Conservation (phyloP, 345 rosid species). For the Brassica incana region DNA sequence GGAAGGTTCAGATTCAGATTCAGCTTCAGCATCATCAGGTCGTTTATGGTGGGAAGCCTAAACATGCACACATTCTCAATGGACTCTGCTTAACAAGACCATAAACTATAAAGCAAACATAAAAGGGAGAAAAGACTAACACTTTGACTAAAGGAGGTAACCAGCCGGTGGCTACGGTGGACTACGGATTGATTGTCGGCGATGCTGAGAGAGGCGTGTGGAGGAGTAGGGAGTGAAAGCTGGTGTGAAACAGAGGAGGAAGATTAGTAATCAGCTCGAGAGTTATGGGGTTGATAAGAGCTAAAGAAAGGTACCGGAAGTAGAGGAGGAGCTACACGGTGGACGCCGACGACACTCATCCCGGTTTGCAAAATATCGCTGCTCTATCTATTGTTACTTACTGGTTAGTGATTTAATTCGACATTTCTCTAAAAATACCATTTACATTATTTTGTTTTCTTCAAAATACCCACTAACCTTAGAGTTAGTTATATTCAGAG, state of each 20-base stretch:
- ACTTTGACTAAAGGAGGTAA: conserved; percentile 11
- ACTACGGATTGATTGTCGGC: neutral
- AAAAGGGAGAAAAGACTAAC: neutral
- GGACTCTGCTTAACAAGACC: neutral
- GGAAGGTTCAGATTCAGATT: conserved; percentile 3
- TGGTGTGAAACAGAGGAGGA: neutral
- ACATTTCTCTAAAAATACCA: neutral
- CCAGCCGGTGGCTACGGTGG: neutral
- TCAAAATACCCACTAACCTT: too few relatives aligned
- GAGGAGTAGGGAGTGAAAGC: neutral
- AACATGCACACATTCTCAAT: conserved; percentile 8
- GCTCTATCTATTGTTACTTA: neutral
- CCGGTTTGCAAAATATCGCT: neutral
- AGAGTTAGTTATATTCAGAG: too few relatives aligned
- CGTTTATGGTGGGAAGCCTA: conserved; percentile 8
- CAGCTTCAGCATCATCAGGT: conserved; percentile 21
- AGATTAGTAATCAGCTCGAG: neutral
- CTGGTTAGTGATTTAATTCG: neutral
- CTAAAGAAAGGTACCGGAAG: conserved; percentile 10
- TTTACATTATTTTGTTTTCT: too few relatives aligned
- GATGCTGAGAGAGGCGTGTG: neutral
- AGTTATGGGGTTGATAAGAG: neutral
- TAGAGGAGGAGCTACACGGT: conserved; percentile 5
- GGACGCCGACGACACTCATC: conserved; percentile 31
- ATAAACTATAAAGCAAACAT: neutral